Evolutionary conservation across 2,329 filamentous ascomycete species (phyloP).

Genomic region (Colletotrichum plurivorum): DNA sequence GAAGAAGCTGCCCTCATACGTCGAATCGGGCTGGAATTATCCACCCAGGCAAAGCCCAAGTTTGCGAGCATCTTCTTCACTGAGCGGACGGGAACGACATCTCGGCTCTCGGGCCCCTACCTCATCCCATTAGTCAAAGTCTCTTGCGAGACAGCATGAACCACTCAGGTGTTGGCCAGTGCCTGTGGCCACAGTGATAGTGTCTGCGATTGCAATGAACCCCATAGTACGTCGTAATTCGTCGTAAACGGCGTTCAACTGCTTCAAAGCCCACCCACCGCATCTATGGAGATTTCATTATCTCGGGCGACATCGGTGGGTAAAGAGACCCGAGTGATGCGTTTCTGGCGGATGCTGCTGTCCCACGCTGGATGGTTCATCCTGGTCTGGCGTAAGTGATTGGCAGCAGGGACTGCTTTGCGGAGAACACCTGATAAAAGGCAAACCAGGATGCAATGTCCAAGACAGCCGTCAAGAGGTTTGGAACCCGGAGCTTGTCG

Average conservation of each 20-base stretch:
- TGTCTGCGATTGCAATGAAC: no score
- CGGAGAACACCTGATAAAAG: neutral
- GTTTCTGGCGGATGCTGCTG: no score
- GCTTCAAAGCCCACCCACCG: no score
- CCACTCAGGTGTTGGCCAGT: conserved; percentile 13
- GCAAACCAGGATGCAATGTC: neutral
- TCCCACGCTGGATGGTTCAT: neutral
- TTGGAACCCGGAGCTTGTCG: neutral
- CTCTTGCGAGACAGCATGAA: conserved; percentile 34
- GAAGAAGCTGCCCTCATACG: no score
- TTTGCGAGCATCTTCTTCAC: neutral
- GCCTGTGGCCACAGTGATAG: neutral
- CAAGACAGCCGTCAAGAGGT: neutral
- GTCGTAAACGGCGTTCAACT: no score
- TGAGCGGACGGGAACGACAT: neutral
- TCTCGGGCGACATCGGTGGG: neutral
- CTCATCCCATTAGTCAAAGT: conserved; percentile 4
- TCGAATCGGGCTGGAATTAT: neutral
- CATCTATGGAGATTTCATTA: neutral
- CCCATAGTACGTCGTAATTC: no score
- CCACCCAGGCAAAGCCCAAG: neutral
- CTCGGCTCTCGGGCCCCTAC: conserved; percentile 11
- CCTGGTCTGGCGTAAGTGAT: neutral
- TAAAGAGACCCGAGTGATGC: no score
- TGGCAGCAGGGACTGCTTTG: conserved; percentile 8